These are phyloP conservation scores for Syzygium grande DNA, from an alignment of 345 rosid species.

Conservation along the genomic window DNA sequence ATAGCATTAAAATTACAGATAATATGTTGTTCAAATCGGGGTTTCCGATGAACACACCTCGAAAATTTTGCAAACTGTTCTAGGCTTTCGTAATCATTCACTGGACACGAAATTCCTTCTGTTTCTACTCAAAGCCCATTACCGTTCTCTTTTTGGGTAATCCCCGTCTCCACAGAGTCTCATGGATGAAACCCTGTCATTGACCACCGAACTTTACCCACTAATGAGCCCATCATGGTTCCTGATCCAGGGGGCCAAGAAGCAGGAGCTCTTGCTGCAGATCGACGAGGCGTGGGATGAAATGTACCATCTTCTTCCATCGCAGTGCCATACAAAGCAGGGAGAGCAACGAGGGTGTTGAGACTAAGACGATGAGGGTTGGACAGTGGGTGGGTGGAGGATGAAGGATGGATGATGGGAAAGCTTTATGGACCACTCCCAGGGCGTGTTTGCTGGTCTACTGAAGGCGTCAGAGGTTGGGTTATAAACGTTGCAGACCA, in stretches of 20 bases:
- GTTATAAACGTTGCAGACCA: neutral
- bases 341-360: neutral
- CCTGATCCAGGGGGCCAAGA: neutral
- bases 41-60: too few relatives aligned
- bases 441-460: neutral
- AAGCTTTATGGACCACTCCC: neutral
- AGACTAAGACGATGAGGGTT: neutral
- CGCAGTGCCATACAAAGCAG: neutral
- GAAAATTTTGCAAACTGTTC: neutral
- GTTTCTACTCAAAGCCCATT: neutral
- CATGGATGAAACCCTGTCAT: neutral
- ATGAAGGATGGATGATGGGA: neutral
- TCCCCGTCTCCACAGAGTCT: neutral
- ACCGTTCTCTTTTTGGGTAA: neutral
- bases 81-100: neutral
- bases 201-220: neutral
- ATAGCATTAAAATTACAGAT: too few relatives aligned
- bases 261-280: neutral
- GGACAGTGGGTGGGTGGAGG: neutral
- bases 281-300: neutral
- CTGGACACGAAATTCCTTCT: neutral
- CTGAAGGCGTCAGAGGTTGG: neutral
- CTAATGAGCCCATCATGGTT: neutral
- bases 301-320: neutral
- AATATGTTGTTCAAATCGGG: neutral